These are phyloP conservation scores for Dendrobium huoshanense DNA, from an alignment of 106 monocot species.

Conservation along the genomic window DNA sequence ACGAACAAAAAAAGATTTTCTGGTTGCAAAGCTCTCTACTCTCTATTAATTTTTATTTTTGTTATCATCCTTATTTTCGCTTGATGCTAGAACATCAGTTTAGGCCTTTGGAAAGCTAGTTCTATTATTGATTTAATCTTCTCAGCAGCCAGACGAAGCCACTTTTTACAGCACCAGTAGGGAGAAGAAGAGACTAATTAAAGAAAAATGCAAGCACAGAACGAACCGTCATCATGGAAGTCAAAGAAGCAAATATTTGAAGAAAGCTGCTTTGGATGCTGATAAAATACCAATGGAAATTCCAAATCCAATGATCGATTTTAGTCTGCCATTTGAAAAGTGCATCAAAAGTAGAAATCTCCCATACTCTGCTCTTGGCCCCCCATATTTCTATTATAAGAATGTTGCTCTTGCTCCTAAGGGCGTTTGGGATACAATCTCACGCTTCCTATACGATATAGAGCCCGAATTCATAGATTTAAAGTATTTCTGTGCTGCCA, in stretches of 20 bases:
- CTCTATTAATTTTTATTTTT: too few relatives aligned
- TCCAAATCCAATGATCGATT: constrained; percentile 75
- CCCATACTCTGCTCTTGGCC: constrained; percentile 49
- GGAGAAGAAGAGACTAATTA: constrained; percentile 4
- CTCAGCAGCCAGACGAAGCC: background rate
- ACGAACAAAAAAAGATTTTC: too few relatives aligned
- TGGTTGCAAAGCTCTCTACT: too few relatives aligned
- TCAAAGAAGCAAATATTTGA: background rate
- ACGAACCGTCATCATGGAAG: background rate
- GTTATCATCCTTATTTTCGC: background rate
- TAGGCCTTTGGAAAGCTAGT: background rate
- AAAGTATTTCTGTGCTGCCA: constrained; percentile 54
- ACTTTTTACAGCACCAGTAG: background rate
- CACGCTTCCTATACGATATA: constrained; percentile 40
- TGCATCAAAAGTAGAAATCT: constrained; percentile 23
- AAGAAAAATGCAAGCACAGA: background rate
- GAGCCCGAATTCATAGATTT: constrained; percentile 84
- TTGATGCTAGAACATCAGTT: background rate
- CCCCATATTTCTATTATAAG: constrained; percentile 84
- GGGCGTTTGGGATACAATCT: constrained; percentile 69
- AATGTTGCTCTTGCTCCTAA: constrained; percentile 79
- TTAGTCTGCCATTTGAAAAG: constrained; percentile 43
- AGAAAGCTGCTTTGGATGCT: background rate
- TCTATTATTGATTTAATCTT: background rate
- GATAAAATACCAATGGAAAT: background rate